phyloP scores from a whole-genome alignment of 805 yeast genomes.

The Zygotorulaspora florentina region DNA sequence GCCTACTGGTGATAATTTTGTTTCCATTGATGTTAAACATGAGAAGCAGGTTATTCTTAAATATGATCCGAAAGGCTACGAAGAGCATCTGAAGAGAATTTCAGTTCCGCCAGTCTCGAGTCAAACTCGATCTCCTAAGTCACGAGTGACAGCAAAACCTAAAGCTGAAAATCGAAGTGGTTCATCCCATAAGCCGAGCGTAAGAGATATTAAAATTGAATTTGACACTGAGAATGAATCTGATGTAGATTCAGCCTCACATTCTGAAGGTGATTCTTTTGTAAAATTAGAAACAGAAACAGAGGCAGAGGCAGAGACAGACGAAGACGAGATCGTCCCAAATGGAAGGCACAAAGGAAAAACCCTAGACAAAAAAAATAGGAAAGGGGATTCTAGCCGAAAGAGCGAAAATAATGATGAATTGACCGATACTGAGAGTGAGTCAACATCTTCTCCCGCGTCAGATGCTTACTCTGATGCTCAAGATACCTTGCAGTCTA shows the following conservation, averaged over 20 bases:
- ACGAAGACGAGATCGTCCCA: neutral
- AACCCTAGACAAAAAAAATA: conserved; percentile 5
- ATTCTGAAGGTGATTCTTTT: neutral
- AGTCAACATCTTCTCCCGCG: conserved; percentile 8
- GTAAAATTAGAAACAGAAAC: conserved; percentile 1
- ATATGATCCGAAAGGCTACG: conserved; percentile 26
- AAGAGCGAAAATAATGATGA: conserved; percentile 8
- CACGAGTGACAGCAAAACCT: neutral
- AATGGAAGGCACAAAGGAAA: neutral
- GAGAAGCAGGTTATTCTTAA: conserved; percentile 18
- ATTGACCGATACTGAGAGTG: neutral
- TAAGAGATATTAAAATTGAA: conserved; percentile 9
- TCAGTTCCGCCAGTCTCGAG: conserved; percentile 13
- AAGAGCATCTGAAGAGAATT: conserved; percentile 27
- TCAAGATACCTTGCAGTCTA: conserved; percentile 9
- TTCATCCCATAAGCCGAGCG: conserved; percentile 1
- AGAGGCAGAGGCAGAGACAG: neutral
- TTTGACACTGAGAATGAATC: conserved; percentile 6
- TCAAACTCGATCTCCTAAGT: neutral
- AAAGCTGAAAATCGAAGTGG: neutral
- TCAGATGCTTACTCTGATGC: conserved; percentile 12
- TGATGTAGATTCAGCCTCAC: neutral
- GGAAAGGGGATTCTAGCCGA: neutral
- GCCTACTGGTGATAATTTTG: conserved; percentile 29
- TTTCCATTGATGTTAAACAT: conserved; percentile 19